Conservation (phyloP, 805 yeast genomes). For the Monosporozyma yasuniensis region DNA sequence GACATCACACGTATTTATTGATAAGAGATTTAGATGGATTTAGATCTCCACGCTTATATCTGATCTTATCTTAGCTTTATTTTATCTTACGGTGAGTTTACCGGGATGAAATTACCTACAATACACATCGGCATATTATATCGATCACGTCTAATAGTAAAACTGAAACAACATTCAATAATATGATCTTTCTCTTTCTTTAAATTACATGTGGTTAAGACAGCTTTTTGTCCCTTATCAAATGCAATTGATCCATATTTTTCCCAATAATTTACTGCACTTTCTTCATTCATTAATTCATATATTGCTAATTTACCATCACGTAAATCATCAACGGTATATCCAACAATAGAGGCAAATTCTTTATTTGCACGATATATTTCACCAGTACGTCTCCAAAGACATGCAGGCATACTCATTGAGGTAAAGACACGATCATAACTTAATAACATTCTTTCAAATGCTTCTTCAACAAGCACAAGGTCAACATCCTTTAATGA, state of each 20-base stretch:
- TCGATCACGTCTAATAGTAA: conserved; percentile 84
- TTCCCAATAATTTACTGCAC: conserved; percentile 96
- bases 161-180: conserved; percentile 88
- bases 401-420: conserved; percentile 96
- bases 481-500: conserved; percentile 85
- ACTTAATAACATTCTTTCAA: conserved; percentile 86
- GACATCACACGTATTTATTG: no score
- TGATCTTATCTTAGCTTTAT: no score
- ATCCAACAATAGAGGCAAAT: conserved; percentile 88
- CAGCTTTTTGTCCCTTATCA: conserved; percentile 92
- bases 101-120: conserved; percentile 91
- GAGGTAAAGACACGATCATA: conserved; percentile 93
- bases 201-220: conserved; percentile 81
- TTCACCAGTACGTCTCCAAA: conserved; percentile 96
- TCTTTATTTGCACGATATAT: conserved; percentile 92
- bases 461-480: conserved; percentile 85
- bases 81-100: no score
- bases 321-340: conserved; percentile 77
- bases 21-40: no score
- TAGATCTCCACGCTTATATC: no score
- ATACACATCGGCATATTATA: conserved; percentile 94
- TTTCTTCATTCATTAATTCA: conserved; percentile 90
- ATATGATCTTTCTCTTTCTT: conserved; percentile 40
- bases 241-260: conserved; percentile 94
- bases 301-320: conserved; percentile 90